A percentile compares a stretch with the other conserved stretches of the same genome.
Conservation (phyloP, 2,329 filamentous ascomycete genomes). For the Tolypocladium endophyticum region DNA sequence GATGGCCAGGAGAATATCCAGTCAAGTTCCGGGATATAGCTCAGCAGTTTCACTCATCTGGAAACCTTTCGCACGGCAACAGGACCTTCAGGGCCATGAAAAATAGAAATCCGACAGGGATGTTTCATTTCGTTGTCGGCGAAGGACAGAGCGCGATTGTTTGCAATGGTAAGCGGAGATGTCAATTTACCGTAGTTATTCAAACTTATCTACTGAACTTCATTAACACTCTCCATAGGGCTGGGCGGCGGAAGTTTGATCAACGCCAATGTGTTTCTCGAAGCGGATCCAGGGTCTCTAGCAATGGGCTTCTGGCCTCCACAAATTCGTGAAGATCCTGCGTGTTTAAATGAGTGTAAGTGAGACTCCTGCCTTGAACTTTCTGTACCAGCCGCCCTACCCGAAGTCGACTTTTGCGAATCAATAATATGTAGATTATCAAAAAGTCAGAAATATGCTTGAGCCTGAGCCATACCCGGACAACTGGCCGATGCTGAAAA, state of each 20-base stretch:
- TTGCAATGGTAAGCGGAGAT: slow-evolving; percentile 37
- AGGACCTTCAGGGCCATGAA: slow-evolving; percentile 23
- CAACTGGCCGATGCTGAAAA: slow-evolving; percentile 46
- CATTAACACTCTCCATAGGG: slow-evolving; percentile 11
- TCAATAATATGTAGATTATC: slow-evolving; percentile 36
- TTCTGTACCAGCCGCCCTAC: neutral
- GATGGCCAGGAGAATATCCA: slow-evolving; percentile 58
- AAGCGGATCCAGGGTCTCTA: slow-evolving; percentile 45
- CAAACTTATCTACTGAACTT: slow-evolving; percentile 17
- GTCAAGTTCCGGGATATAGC: slow-evolving; percentile 32
- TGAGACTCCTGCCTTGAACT: neutral
- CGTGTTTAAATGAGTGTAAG: slow-evolving; percentile 38
- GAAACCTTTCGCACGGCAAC: slow-evolving; percentile 34
- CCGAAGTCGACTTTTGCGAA: neutral
- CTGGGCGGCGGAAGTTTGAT: slow-evolving; percentile 57
- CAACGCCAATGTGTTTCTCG: slow-evolving; percentile 57
- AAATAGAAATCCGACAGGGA: slow-evolving; percentile 43
- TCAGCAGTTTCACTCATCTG: slow-evolving; percentile 45
- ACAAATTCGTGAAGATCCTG: slow-evolving; percentile 35
- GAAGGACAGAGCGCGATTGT: slow-evolving; percentile 53
- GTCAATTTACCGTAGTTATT: neutral
- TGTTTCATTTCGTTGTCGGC: slow-evolving; percentile 54
- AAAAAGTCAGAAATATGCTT: slow-evolving; percentile 42
- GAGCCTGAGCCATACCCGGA: slow-evolving; percentile 48
- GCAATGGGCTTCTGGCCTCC: slow-evolving; percentile 45